phyloP scores from a whole-genome alignment of 805 yeast species.

The Teunomyces barrocoloradensis region DNA sequence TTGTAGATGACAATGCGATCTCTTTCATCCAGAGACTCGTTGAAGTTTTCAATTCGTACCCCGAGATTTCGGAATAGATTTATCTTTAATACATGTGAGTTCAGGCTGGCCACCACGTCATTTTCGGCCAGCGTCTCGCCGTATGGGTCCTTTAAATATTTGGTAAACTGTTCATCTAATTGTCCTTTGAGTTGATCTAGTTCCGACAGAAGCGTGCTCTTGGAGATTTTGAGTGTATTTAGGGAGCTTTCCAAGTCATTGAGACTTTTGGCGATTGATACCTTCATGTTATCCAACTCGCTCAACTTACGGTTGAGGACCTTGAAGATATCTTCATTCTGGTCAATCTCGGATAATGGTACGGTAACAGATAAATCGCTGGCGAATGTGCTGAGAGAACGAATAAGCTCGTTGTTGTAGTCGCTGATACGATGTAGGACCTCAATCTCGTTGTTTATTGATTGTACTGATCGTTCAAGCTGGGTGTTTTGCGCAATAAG shows the following conservation, averaged over 20 bases:
- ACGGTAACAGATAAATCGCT: not conserved
- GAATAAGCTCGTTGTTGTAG: conserved; percentile 16
- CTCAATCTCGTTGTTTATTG: conserved; percentile 13
- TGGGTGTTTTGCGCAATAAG: conserved; percentile 7
- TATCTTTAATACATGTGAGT: conserved; percentile 50
- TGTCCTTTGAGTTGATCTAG: conserved; percentile 29
- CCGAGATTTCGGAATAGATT: conserved; percentile 63
- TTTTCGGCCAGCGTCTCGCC: conserved; percentile 32
- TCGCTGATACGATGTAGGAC: conserved; percentile 20
- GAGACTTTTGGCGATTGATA: conserved; percentile 50
- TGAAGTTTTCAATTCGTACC: conserved; percentile 40
- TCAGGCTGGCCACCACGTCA: conserved; percentile 34
- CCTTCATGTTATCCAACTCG: conserved; percentile 45
- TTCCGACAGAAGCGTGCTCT: conserved; percentile 36
- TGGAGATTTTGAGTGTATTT: conserved; percentile 28
- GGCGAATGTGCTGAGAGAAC: conserved; percentile 10
- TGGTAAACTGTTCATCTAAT: conserved; percentile 5
- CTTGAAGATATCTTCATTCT: conserved; percentile 23
- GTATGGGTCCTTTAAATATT: conserved; percentile 10
- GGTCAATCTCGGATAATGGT: not conserved
- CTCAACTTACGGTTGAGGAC: conserved; percentile 25
- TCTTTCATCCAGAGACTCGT: conserved; percentile 12
- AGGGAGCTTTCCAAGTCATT: conserved; percentile 48
- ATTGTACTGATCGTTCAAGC: conserved; percentile 8
- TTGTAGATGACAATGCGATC: conserved; percentile 50